Conservation (phyloP, 257 asterid species). For the Sherardia arvensis region DNA sequence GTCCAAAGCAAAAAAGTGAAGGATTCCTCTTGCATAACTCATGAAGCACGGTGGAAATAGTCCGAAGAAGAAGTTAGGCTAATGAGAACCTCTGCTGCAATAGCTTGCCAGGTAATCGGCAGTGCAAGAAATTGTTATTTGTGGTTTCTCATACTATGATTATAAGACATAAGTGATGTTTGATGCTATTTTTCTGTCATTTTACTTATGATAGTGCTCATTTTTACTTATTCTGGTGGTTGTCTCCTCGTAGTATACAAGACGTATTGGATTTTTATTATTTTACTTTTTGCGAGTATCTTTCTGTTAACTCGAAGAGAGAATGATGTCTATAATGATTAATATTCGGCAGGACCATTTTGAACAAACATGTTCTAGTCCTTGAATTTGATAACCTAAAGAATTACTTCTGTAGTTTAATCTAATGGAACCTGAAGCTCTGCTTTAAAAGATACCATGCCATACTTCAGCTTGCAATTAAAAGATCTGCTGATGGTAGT, state of each 20-base stretch:
- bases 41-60: constrained; percentile 82
- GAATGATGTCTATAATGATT: background rate
- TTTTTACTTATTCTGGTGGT: background rate
- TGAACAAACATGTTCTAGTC: background rate
- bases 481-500: too few species aligned
- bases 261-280: background rate
- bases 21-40: constrained; percentile 69
- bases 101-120: constrained; percentile 70
- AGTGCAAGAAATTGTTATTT: background rate
- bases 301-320: background rate
- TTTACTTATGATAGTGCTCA: background rate
- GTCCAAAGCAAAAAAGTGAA: constrained; percentile 51
- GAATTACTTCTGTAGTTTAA: background rate
- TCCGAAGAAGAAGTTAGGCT: constrained; percentile 75
- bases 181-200: background rate
- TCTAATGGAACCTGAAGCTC: background rate
- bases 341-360: background rate
- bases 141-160: background rate
- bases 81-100: constrained; percentile 80
- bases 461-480: too few species aligned
- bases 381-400: background rate
- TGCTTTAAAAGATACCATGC: background rate
- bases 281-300: background rate
- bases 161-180: background rate
- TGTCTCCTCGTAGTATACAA: background rate